These are phyloP conservation scores for Lentinula boryana DNA, from an alignment of 768 basidiomycete species.

Conservation along the genomic window DNA sequence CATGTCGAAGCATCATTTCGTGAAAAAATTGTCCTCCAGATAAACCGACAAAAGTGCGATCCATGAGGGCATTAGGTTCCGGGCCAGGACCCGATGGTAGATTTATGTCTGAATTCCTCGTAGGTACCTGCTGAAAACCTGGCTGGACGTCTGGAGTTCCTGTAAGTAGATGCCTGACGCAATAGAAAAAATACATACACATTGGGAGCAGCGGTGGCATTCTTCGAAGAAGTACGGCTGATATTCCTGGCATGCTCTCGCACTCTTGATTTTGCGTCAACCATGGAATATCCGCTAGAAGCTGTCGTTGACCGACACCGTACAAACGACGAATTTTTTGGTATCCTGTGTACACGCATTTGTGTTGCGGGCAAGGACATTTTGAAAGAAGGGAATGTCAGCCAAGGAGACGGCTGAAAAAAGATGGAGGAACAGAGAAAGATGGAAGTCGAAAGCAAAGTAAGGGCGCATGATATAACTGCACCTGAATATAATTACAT, in stretches of 20 bases:
- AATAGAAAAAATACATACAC: slow-evolving; percentile 40
- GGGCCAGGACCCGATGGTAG: slow-evolving; percentile 27
- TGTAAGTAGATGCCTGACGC: not conserved
- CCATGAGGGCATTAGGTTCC: slow-evolving; percentile 46
- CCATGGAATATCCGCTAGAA: slow-evolving; percentile 38
- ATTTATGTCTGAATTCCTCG: slow-evolving; percentile 28
- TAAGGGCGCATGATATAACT: not conserved
- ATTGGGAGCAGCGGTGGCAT: slow-evolving; percentile 56
- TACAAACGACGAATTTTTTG: slow-evolving; percentile 27
- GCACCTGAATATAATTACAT: not conserved
- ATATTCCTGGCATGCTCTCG: slow-evolving; percentile 72
- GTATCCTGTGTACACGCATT: slow-evolving; percentile 36
- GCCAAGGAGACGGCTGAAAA: slow-evolving; percentile 7
- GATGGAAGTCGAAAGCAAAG: slow-evolving; percentile 1
- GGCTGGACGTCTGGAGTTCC: slow-evolving; percentile 53
- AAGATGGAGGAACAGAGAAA: not conserved
- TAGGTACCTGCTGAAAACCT: slow-evolving; percentile 43
- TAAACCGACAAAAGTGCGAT: slow-evolving; percentile 87
- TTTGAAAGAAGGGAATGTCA: slow-evolving; percentile 8
- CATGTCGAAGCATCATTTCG: slow-evolving; percentile 98
- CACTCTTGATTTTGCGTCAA: slow-evolving; percentile 79
- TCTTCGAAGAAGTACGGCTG: slow-evolving; percentile 57
- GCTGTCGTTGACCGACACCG: slow-evolving; percentile 49
- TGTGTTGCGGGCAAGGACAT: slow-evolving; percentile 39
- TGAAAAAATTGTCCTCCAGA: slow-evolving; percentile 98